Base-by-base conservation (phyloP, 495 filamentous ascomycete species). In the Aspergillus olivimuriae region DNA sequence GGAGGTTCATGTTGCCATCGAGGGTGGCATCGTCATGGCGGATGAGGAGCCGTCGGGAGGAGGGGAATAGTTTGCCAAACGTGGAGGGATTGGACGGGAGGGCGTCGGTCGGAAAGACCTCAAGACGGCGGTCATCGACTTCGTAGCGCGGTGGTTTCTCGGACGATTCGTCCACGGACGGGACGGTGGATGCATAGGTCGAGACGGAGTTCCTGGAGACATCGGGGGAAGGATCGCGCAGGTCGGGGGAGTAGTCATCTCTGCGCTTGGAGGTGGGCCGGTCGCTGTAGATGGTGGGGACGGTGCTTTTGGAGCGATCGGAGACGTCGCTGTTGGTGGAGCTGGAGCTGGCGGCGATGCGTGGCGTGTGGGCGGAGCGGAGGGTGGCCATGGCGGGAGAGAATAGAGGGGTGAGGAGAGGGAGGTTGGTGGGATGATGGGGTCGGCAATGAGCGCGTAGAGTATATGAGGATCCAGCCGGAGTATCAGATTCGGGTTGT, bases 1-100 rank as follows among this genome's bases (percentile, higher is more conserved):
- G 82, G 41, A 98, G 74, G 60, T 96, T 95, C 92, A 96, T 95
- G 72, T 97, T 95, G 15, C 92, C 91, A 62, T 98, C 92, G 14
- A 83, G 60, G 3, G 92, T 94, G 26, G 86, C 76, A 64, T 95
- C 89, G 56, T 98, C 92, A 54, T 98, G 92, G 33, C 84, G 80
- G 54, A 98, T 92, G 31, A 76, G 76, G 21, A 98, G 66, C 35
- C 84, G 77, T 52, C 87, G 78, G 22, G 82, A 72, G 8, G 91
- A 91, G 9, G 92, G 91, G 61, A 95, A 98, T 50, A 90, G 76
- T 46, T 81, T 75, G 28, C 86, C 85, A 58, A 98, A 98, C 41
- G 89, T 84, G 14, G 81, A 70, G 10, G 92, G 84, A 19, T 80
- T 92, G 5, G 90, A 87, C 4, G 86, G 73, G 12, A 86, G 69